Base-by-base conservation (phyloP, 345 rosid genomes). In the Citrus glauca region DNA sequence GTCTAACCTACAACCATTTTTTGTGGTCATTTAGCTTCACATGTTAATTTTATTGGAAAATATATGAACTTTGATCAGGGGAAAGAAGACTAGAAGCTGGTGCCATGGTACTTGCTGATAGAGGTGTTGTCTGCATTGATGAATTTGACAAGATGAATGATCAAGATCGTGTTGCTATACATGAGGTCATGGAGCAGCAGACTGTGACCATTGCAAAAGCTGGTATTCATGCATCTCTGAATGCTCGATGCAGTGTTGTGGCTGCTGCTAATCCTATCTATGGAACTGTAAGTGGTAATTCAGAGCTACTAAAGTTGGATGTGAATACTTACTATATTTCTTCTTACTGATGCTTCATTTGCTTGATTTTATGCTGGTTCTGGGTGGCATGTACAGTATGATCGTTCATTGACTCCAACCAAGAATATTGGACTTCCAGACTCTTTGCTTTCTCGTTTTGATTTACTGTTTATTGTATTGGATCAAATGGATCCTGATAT, bases 121-220 rank as follows among this genome's bases (percentile, higher is more conserved):
- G 92, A 85, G 99, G 99, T 82, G 91, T 94, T 68, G 98, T 96
- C 68, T 96, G 98, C 80, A 96, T 96, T 78, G 99, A 94, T 61
- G 99, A 96, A 88, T 96, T 96, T 81, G 99, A 96, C 88, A 96
- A 96, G 90, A 96, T 96, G 99, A 94, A 91, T 80, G 99, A 96
- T 81, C 95, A 88, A 86, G 99, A 96, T 88, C 94, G 99, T 81
- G 98, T 94, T 85, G 98, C 99, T 20, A 96, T 96, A 80, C 99
- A 96, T 72, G 99, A 96, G 84, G 99, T 96, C 75, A 96, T 96
- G 99, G 99, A 96, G 87, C 99, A 96, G 84, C 99, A 96, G 86
- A 96, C 99, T 22, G 99, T 96, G 80, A 96, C 98, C 37, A 96
- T 94, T 78, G 99, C 99, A 65, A 96, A 96, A 89, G 99, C 99